Evolutionary conservation across 2,329 filamentous ascomycete genomes (phyloP), one percentile per base, ranked within the genome.

Genomic region (Keithomyces neogunnii): DNA sequence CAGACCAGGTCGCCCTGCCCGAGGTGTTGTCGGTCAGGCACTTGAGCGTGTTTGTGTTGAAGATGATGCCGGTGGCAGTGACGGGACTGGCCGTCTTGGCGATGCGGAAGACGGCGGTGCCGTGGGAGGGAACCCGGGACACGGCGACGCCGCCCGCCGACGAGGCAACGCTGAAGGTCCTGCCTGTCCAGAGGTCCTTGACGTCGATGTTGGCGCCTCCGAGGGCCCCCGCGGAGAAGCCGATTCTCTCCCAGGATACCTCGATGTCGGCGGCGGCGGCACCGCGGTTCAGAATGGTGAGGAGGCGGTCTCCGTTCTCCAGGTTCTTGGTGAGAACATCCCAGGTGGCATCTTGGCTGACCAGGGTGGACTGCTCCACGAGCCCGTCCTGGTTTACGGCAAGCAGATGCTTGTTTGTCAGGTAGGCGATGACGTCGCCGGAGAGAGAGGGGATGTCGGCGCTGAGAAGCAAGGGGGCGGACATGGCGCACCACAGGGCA

Each of bases 301-400:
- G 58, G 8, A 77, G 54, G 3, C 73, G 65, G 54, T 76, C 73
- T 3, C 73, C 72, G 48, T 74, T 73, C 6, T 65, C 69, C 11
- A 78, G 59, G 51, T 64, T 71, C 59, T 72, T 72, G 10, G 71
- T 73, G 39, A 77, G 57, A 3, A 76, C 67, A 54, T 77, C 74
- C 59, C 72, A 71, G 3, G 56, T 62, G 0, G 55, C 62, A 53
- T 71, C 67, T 33, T 73, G 70, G 49, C 68, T 73, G 5, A 74
- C 73, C 29, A 77, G 60, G 4, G 75, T 75, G 4, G 72, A 71
- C 57, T 74, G 73, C 56, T 72, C 62, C 19, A 66, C 69, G 5
- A 73, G 54, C 3, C 57, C 56, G 44, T 74, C 72, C 55, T 75
- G 71, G 48, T 74, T 66, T 1, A 74, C 64, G 4, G 60, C 65